Evolutionary conservation across 768 basidiomycete genomes (phyloP), one percentile per base, ranked within the genome.

Genomic region (Termitomyces heimii): DNA sequence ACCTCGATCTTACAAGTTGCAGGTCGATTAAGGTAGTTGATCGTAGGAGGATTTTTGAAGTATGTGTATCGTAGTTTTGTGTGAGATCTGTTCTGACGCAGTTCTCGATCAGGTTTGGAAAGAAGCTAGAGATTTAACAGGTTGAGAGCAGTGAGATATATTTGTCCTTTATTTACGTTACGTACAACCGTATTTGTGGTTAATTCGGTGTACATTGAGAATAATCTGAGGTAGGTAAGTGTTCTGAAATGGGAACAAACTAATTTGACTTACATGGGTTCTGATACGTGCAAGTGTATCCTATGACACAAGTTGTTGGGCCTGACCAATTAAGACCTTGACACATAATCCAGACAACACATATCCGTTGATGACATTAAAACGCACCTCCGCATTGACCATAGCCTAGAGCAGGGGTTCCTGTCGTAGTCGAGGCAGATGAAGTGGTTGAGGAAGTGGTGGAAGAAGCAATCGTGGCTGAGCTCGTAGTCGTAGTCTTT

Each of bases 41-140:
- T 59, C 72, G 87, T 26, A 76, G 88, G 14, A 77, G 77, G 7
- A 84, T 89, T 62, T 89, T 89, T 62, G 84, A 88, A 74, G 86
- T 79, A 45, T 20, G 37, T 29, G 18, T 18, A 39, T 20, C 6
- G 12, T 4, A 37, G 1, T 10, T 28, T 39, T 13, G 5, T 48
- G 12, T 13, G n/a, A 52, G n/a, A 18, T 51, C n/a, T n/a, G 5
- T 12, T 26, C 26, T 52, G 26, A 52, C 29, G 51, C 37, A 52
- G 37, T 39, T 52, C n/a, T 39, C 16, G 3, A 28, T 40, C 26
- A 73, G 73, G 64, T 70, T 48, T 70, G 71, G 73, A 63, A 68
- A 61, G 65, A 70, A 51, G 59, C 61, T 24, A 58, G 55, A 43
- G 58, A 22, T 42, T 37, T 13, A 44, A 37, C 2, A 45, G 14